These are phyloP conservation scores for Boletellus emodensis DNA, from an alignment of 768 basidiomycete species.

Conservation along the genomic window DNA sequence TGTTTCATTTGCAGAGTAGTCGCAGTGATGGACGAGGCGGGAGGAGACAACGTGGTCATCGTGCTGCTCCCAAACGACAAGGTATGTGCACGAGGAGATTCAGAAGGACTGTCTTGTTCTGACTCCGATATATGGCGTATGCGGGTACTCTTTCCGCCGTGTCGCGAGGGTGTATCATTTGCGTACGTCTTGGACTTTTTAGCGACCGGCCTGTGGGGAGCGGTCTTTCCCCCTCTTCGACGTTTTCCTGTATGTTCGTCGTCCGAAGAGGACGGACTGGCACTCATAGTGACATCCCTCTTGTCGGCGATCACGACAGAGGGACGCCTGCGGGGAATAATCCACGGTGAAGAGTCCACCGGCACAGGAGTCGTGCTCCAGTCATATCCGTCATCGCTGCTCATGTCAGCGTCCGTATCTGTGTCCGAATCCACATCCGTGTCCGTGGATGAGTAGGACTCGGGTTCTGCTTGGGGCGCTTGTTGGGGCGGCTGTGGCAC, in stretches of 20 bases:
- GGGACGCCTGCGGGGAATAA: slow-evolving; percentile 19
- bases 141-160: neutral
- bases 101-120: neutral
- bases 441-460: slow-evolving; percentile 4
- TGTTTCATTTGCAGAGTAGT: slow-evolving; percentile 11
- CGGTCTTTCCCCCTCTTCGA: slow-evolving; percentile 7
- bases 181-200: slow-evolving; percentile 15
- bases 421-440: slow-evolving; percentile 1
- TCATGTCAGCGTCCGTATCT: slow-evolving; percentile 13
- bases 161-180: slow-evolving; percentile 9
- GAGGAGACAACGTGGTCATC: neutral
- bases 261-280: slow-evolving; percentile 1
- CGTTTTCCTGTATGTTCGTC: slow-evolving; percentile 16
- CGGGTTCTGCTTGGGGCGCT: neutral
- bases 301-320: slow-evolving; percentile 13
- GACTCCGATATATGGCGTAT: neutral
- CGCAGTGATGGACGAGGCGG: slow-evolving; percentile 3
- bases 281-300: neutral
- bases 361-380: slow-evolving; percentile 3
- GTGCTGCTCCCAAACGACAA: slow-evolving; percentile 1
- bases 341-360: slow-evolving; percentile 11
- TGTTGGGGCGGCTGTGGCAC: neutral
- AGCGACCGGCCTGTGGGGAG: neutral
- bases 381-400: slow-evolving; percentile 14
- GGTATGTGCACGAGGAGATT: neutral